phyloP scores from a whole-genome alignment of 306 rosid genomes.

The Vigna trinervia region DNA sequence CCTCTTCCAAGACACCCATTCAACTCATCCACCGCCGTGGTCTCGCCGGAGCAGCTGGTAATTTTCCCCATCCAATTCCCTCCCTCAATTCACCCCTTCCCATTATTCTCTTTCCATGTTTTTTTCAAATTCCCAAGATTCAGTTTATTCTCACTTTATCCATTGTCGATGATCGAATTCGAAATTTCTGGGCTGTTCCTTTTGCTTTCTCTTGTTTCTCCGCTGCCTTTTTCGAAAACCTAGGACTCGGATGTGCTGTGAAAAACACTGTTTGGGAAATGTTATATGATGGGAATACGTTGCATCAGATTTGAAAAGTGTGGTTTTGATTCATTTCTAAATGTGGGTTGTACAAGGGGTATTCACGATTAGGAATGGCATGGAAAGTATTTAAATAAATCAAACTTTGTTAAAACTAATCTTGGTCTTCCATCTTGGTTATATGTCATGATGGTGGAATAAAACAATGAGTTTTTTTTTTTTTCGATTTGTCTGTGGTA shows the following conservation, averaged over 20 bases:
- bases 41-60: constrained; percentile 64
- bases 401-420: constrained; percentile 2
- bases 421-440: constrained; percentile 21
- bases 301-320: neutral
- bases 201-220: neutral
- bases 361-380: neutral
- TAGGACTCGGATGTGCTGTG: neutral
- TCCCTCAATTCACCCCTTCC: neutral
- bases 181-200: neutral
- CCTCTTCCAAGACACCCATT: constrained; percentile 56
- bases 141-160: neutral
- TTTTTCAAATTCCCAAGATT: neutral
- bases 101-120: neutral
- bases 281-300: neutral
- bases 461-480: constrained; percentile 2
- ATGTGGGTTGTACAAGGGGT: neutral
- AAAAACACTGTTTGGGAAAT: neutral
- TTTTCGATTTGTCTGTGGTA: neutral
- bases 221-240: constrained; percentile 4
- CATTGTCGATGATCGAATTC: constrained; percentile 8
- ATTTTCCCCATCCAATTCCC: constrained; percentile 37
- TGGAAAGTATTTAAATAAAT: neutral
- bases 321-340: neutral
- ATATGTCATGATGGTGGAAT: neutral
- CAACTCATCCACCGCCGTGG: constrained; percentile 77